Conservation (phyloP, 225 moss, liverwort and hornwort species). For the Marchantia polymorpha region DNA sequence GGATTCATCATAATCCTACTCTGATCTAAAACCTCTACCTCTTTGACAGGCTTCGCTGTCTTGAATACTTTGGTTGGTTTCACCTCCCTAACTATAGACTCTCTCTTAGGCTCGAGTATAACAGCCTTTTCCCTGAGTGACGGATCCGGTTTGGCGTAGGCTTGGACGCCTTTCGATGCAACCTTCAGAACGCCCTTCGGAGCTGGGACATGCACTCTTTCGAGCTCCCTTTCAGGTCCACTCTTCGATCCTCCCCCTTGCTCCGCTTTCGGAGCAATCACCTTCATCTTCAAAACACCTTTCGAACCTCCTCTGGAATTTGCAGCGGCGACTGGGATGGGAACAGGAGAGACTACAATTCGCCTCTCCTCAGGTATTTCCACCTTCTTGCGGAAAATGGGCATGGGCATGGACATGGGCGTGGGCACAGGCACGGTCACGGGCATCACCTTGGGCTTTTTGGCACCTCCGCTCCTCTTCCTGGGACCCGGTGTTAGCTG, state of each 20-base stretch:
- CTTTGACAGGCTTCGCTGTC: conserved; percentile 6
- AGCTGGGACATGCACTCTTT: conserved; percentile 23
- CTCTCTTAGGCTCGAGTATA: conserved; percentile 3
- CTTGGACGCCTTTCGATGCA: conserved; percentile 19
- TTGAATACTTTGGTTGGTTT: conserved; percentile 12
- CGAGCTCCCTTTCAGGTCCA: conserved; percentile 8
- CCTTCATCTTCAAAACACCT: conserved; percentile 33
- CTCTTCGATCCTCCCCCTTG: conserved; percentile 8
- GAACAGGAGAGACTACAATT: background rate
- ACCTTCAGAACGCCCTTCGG: conserved; percentile 31
- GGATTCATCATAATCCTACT: conserved; percentile 4
- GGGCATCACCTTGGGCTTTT: conserved; percentile 1
- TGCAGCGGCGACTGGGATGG: background rate
- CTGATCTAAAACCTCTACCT: conserved; percentile 9
- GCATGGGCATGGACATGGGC: too few relatives aligned
- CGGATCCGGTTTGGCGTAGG: conserved; percentile 8
- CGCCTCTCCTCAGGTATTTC: conserved; percentile 16
- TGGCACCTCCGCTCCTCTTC: conserved; percentile 7
- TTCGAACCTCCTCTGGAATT: conserved; percentile 11
- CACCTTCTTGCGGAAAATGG: conserved; percentile 1
- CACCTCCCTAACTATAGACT: conserved; percentile 14
- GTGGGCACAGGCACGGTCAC: too few relatives aligned
- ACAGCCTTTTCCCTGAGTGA: conserved; percentile 5
- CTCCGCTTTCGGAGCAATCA: conserved; percentile 21
- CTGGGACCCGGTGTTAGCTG: background rate